Percentiles rank a stretch among this genome's conserved stretches.
These are phyloP conservation scores for Phoma sp. DNA, from an alignment of 2,329 filamentous ascomycete species.

Conservation along the genomic window DNA sequence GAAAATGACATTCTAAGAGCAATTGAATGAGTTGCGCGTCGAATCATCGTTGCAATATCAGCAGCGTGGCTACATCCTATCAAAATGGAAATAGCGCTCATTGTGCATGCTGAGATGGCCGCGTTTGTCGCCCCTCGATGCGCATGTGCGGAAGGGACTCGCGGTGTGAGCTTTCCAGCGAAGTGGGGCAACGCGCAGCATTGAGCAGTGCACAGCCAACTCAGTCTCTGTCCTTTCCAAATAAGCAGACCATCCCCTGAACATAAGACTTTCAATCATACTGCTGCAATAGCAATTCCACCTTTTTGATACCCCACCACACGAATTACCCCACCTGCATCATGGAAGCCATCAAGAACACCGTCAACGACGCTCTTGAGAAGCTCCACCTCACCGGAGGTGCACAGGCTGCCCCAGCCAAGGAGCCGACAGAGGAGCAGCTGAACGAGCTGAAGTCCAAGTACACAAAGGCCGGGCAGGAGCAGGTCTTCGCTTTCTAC, in stretches of 20 bases:
- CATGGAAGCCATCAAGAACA: slow-evolving; percentile 52
- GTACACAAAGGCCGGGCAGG: slow-evolving; percentile 77
- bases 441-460: slow-evolving; percentile 71
- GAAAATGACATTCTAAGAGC: neutral
- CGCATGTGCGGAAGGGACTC: slow-evolving; percentile 31
- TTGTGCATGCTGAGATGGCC: neutral
- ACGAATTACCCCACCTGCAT: slow-evolving; percentile 39
- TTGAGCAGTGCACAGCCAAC: slow-evolving; percentile 27
- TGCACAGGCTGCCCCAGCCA: slow-evolving; percentile 43
- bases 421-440: slow-evolving; percentile 68
- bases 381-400: slow-evolving; percentile 49
- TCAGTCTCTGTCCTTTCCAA: slow-evolving; percentile 11
- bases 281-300: slow-evolving; percentile 18
- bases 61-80: neutral
- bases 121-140: neutral
- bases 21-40: neutral
- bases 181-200: slow-evolving; percentile 39
- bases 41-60: too few species aligned
- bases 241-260: slow-evolving; percentile 14
- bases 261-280: neutral
- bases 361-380: slow-evolving; percentile 50
- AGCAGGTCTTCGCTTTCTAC: slow-evolving; percentile 86
- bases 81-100: neutral
- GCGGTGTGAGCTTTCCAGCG: slow-evolving; percentile 26
- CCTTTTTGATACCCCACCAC: slow-evolving; percentile 15